These are phyloP conservation scores for Paecilomyces formosus DNA, from an alignment of 2,329 filamentous ascomycete species.

Conservation along the genomic window DNA sequence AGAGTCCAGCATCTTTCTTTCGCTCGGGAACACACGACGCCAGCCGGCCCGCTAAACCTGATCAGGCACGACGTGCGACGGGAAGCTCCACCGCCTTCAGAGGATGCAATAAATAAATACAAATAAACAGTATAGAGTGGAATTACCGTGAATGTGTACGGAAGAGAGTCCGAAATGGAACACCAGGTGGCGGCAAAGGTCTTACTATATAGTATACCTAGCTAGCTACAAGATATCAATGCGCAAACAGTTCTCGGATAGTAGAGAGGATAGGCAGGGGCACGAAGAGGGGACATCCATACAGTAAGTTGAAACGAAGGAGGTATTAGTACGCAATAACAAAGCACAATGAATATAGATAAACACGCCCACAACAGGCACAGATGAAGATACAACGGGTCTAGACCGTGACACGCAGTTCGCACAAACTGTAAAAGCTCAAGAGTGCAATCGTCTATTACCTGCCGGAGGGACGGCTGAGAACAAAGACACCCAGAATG, in stretches of 20 bases:
- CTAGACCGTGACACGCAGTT: neutral
- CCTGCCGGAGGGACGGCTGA: slow-evolving; percentile 59
- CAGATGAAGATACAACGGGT: neutral
- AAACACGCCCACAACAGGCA: neutral
- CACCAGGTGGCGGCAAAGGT: no score
- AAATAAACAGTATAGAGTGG: neutral
- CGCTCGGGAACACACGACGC: slow-evolving; percentile 3
- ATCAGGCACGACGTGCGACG: neutral
- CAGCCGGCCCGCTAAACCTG: neutral
- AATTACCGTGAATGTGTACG: no score
- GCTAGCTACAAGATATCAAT: neutral
- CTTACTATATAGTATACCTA: neutral
- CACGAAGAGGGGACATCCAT: slow-evolving; percentile 3
- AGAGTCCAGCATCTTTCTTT: slow-evolving; percentile 1
- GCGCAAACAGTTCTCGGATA: neutral
- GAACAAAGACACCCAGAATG: slow-evolving; percentile 85
- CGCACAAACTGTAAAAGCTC: neutral
- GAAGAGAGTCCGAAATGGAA: no score
- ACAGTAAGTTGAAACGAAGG: neutral
- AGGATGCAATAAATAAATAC: neutral
- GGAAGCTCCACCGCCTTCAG: neutral
- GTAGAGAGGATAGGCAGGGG: slow-evolving; percentile 4
- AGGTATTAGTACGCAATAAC: neutral
- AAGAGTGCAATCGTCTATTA: slow-evolving; percentile 11
- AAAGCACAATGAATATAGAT: neutral